A percentile compares a stretch with the other conserved stretches of the same genome.
Evolutionary conservation across 2,329 filamentous ascomycete genomes (phyloP).

Genomic region (Aspergillus sclerotialis): DNA sequence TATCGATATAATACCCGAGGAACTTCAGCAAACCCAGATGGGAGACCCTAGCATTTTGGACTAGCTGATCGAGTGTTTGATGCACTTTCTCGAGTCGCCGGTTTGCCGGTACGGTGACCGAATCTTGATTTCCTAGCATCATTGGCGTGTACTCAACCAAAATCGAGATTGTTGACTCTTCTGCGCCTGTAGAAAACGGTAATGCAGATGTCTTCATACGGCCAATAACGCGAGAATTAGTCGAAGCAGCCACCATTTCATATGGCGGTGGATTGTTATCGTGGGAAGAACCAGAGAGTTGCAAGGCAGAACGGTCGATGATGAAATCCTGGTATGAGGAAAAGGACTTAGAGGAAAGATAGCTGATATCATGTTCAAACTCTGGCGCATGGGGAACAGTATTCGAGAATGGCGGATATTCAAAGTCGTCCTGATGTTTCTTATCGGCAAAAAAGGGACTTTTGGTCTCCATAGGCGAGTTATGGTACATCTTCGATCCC

Average conservation of each 20-base stretch:
- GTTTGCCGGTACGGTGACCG: conserved; percentile 18
- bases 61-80: conserved; percentile 31
- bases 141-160: conserved; percentile 38
- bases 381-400: conserved; percentile 8
- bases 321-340: conserved; percentile 24
- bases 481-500: conserved; percentile 24
- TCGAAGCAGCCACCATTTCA: conserved; percentile 34
- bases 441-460: conserved; percentile 34
- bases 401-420: conserved; percentile 16
- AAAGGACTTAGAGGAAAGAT: conserved; percentile 15
- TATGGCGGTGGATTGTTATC: conserved; percentile 37
- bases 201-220: conserved; percentile 34
- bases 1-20: conserved; percentile 50
- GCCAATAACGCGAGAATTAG: conserved; percentile 36
- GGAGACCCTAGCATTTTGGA: conserved; percentile 35
- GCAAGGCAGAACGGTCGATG: conserved; percentile 33
- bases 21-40: conserved; percentile 38
- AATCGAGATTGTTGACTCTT: conserved; percentile 31
- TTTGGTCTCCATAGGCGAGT: conserved; percentile 9
- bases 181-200: conserved; percentile 22
- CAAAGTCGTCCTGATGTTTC: conserved; percentile 18
- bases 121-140: conserved; percentile 28
- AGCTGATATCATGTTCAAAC: conserved; percentile 4
- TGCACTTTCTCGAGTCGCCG: conserved; percentile 31
- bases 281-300: conserved; percentile 33